A percentile compares a stretch with the other conserved stretches of the same genome.
Evolutionary conservation across 2,329 filamentous ascomycete genomes (phyloP).

Genomic region (Hypoxylon rubiginosum): DNA sequence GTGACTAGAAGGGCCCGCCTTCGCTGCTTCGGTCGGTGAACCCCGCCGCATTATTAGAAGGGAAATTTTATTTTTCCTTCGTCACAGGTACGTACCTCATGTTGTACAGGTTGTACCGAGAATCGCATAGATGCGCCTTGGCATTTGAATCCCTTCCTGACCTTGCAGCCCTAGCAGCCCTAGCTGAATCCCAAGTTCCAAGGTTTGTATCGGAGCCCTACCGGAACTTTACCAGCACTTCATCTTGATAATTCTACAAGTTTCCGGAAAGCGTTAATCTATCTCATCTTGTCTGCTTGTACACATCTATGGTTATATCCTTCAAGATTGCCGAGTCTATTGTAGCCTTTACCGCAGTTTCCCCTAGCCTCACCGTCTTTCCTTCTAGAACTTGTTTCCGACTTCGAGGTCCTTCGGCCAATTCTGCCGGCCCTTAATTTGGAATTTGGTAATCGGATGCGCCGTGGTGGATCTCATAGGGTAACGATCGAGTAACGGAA

Average conservation of each 20-base stretch:
- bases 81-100: too few relatives aligned
- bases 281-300: too few relatives aligned
- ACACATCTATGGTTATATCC: neutral
- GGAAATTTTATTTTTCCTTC: slow-evolving; percentile 30
- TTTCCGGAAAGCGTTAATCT: neutral
- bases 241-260: neutral
- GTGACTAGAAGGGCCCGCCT: slow-evolving; percentile 24
- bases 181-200: too few relatives aligned
- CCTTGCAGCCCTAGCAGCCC: too few relatives aligned
- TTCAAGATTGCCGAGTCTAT: neutral
- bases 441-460: slow-evolving; percentile 37
- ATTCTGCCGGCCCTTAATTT: slow-evolving; percentile 30
- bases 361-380: neutral
- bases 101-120: too few relatives aligned
- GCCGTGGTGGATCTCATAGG: slow-evolving; percentile 49
- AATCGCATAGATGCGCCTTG: neutral
- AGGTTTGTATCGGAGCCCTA: too few relatives aligned
- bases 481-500: slow-evolving; percentile 49
- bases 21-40: slow-evolving; percentile 24
- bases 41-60: slow-evolving; percentile 24
- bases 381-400: slow-evolving; percentile 12
- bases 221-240: too few relatives aligned
- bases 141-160: neutral
- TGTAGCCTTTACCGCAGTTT: neutral
- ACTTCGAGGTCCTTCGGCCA: slow-evolving; percentile 28